phyloP scores from a whole-genome alignment of 768 basidiomycete species.

The Naganishia vaughanmartiniae region DNA sequence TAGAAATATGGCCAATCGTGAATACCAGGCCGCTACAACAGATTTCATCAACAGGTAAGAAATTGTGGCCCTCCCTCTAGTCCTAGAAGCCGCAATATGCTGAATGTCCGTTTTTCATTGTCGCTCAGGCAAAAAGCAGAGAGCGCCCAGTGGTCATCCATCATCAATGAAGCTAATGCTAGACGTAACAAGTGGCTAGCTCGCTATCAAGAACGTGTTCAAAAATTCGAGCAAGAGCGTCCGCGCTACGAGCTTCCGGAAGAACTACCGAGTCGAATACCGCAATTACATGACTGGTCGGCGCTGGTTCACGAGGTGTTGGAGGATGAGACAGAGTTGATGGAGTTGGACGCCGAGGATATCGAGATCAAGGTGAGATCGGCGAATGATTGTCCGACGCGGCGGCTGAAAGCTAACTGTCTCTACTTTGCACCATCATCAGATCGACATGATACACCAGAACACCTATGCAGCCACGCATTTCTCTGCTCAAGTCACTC shows the following conservation, averaged over 20 bases:
- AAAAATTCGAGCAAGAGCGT: conserved; percentile 11
- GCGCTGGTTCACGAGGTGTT: conserved; percentile 49
- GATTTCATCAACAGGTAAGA: conserved; percentile 41
- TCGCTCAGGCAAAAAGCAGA: conserved; percentile 35
- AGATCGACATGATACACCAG: conserved; percentile 49
- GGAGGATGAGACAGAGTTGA: conserved; percentile 39
- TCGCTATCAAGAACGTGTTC: conserved; percentile 24
- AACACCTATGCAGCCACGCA: conserved; percentile 45
- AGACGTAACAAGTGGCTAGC: conserved; percentile 31
- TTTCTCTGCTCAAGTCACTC: conserved; percentile 43
- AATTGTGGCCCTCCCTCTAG: background rate
- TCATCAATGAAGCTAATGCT: conserved; percentile 35
- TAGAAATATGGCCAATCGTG: conserved; percentile 42
- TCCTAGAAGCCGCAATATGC: background rate
- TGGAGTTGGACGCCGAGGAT: conserved; percentile 42
- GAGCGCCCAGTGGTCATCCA: conserved; percentile 37
- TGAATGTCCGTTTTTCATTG: background rate
- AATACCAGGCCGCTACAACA: conserved; percentile 37
- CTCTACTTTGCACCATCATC: background rate
- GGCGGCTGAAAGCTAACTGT: background rate
- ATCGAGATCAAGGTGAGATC: conserved; percentile 50
- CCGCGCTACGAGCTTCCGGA: conserved; percentile 30
- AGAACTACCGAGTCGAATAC: conserved; percentile 29
- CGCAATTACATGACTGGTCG: conserved; percentile 50
- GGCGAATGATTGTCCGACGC: background rate